These are phyloP conservation scores for Litsea cubeba DNA, from an alignment of 164 flowering plant genomes.

Conservation along the genomic window DNA sequence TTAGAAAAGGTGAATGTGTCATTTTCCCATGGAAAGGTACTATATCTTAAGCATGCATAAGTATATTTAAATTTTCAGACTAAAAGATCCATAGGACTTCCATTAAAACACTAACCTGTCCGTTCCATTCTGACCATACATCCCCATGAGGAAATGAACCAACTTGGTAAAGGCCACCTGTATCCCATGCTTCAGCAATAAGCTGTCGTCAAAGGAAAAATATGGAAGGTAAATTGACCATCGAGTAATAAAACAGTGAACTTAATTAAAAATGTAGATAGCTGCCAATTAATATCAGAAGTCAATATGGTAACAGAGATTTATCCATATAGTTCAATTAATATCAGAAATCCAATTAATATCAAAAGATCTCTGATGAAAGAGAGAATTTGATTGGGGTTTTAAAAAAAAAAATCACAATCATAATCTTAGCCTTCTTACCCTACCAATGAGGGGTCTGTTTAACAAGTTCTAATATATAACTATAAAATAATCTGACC, in stretches of 20 bases:
- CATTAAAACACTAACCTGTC: conserved; percentile 52
- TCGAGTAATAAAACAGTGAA: background rate
- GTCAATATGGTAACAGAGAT: background rate
- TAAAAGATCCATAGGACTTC: background rate
- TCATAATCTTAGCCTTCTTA: too few relatives aligned
- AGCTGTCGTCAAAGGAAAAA: conserved; percentile 42
- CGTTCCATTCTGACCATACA: conserved; percentile 99
- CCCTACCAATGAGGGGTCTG: too few relatives aligned
- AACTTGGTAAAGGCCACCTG: conserved; percentile 98
- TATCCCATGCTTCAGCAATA: conserved; percentile 98
- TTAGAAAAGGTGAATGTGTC: background rate
- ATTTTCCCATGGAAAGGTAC: background rate
- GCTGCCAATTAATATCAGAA: conserved; percentile 7
- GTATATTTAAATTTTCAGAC: background rate
- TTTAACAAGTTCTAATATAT: too few relatives aligned
- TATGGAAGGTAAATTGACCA: background rate
- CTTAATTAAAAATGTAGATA: background rate
- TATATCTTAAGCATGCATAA: background rate
- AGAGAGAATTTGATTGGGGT: background rate
- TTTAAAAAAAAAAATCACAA: background rate
- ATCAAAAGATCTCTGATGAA: background rate
- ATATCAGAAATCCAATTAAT: background rate
- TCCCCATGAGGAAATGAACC: conserved; percentile 95
- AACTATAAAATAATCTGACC: too few relatives aligned
- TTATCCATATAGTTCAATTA: background rate